These are phyloP conservation scores for Skeletonema grethae DNA, from an alignment of 108 stramenopile species.

Conservation along the genomic window DNA sequence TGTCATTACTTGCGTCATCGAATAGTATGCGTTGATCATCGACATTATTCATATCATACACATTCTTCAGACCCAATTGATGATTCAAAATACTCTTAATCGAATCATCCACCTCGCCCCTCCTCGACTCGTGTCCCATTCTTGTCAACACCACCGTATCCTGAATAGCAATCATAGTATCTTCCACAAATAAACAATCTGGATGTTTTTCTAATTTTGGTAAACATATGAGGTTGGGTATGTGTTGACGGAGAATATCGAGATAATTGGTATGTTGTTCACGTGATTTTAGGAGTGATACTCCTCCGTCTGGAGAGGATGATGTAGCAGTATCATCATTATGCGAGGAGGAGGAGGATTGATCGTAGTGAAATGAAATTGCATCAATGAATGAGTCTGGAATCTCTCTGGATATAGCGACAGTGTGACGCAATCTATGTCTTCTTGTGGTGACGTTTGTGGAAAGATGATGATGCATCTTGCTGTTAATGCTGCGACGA, in stretches of 20 bases:
- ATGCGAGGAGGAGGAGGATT: background rate
- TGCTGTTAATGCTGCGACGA: background rate
- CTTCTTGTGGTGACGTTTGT: background rate
- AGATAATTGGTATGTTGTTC: constrained; percentile 54
- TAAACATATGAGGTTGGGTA: constrained; percentile 43
- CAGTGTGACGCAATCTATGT: constrained; percentile 15
- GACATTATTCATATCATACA: constrained; percentile 53
- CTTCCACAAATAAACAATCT: constrained; percentile 81
- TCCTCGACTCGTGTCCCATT: constrained; percentile 56
- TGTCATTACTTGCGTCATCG: too few species aligned
- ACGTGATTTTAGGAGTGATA: constrained; percentile 36
- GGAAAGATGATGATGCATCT: background rate
- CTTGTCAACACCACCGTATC: constrained; percentile 53
- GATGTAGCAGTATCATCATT: background rate
- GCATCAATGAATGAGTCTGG: constrained; percentile 58
- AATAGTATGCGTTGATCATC: too few species aligned
- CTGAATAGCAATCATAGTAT: constrained; percentile 62
- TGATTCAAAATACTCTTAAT: constrained; percentile 27
- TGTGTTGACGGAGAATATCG: constrained; percentile 28
- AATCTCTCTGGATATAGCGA: constrained; percentile 59
- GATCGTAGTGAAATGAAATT: constrained; percentile 33
- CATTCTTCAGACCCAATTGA: constrained; percentile 38
- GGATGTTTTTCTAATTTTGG: constrained; percentile 58
- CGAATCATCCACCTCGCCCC: constrained; percentile 60
- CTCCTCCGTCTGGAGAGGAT: background rate